Conservation (phyloP, 1,139 yeast species). For the Insectozyma bohioensis region DNA sequence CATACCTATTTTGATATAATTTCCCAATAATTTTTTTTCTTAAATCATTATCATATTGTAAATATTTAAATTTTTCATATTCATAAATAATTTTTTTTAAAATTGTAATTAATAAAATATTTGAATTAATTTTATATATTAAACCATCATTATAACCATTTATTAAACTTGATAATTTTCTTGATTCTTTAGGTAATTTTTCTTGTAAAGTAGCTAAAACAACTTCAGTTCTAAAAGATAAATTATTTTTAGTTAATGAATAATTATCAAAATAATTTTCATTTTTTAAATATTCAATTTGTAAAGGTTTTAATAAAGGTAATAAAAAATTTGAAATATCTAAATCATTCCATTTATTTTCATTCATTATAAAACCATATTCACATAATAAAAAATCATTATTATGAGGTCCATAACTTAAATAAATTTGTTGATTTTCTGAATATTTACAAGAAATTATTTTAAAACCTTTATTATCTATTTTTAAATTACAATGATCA, state of each 20-base stretch:
- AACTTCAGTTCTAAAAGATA: slow-evolving; percentile 75
- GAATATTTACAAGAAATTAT: slow-evolving; percentile 41
- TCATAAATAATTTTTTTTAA: slow-evolving; percentile 26
- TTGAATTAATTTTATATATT: slow-evolving; percentile 31
- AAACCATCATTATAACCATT: slow-evolving; percentile 49
- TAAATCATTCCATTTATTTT: slow-evolving; percentile 68
- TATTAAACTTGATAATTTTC: slow-evolving; percentile 27
- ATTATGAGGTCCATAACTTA: slow-evolving; percentile 87
- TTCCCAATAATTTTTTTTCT: slow-evolving; percentile 21
- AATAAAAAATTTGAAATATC: slow-evolving; percentile 54
- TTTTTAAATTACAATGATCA: slow-evolving; percentile 52
- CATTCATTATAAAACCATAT: slow-evolving; percentile 70
- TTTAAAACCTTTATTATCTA: slow-evolving; percentile 50
- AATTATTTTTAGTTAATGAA: slow-evolving; percentile 50
- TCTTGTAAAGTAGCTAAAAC: slow-evolving; percentile 69
- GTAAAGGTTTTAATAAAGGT: slow-evolving; percentile 36
- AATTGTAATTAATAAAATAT: slow-evolving; percentile 30
- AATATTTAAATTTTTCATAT: slow-evolving; percentile 18
- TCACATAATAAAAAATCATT: slow-evolving; percentile 80
- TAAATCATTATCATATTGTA: slow-evolving; percentile 18
- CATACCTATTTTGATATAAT: slow-evolving; percentile 24
- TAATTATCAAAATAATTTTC: slow-evolving; percentile 71
- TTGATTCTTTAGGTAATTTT: slow-evolving; percentile 29
- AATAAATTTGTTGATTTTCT: slow-evolving; percentile 57
- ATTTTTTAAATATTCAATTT: slow-evolving; percentile 46